Base-by-base conservation (phyloP, 1,284 basidiomycete species). In the Ustilago xerochloae region DNA sequence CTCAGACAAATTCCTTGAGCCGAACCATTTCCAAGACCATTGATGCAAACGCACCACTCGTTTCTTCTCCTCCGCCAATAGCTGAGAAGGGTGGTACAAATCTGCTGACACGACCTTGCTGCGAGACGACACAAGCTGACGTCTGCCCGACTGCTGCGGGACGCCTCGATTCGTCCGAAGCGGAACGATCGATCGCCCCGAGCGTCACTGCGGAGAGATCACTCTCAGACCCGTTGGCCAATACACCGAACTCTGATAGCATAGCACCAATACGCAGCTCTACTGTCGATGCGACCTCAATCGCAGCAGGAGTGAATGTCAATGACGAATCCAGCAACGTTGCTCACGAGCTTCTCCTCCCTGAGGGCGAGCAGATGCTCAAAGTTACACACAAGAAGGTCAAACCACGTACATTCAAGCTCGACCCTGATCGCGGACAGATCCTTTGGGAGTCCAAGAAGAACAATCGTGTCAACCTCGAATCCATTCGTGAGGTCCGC, bases 401-500 rank as follows among this genome's bases (percentile, higher is more conserved):
- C 85, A 93, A 92, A 84, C 88, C 88, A 39, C 88, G 91, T 36
- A 81, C 89, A 4, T 92, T 97, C 84, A 87, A 87, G 57, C 87
- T 97, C 22, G 91, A 93, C 78, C 87, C 91, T 8, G 90, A 93
- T 82, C 88, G 90, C 57, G 92, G 93, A 0, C 89, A 90, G 71
- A 92, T 98, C 74, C 84, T 91, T 5, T 97, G 92, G 90, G 90
- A 93, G 69, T 93, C 92, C 46, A 91, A 90, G 84, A 91, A 90
- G 83, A 77, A 81, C 47, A 84, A 83, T n/a, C 64, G 22, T 93
- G 94, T 97, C 58, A 91, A 92, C 4, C 91, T 97, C 75, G 93
- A 93, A 84, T 90, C 90, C 74, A 94, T 99, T 84, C 92, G 94
- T 69, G 95, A 98, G 81, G 89, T 99, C 9, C 91, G 96, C 13